Conservation (phyloP, 176 grass and related monocot species). For the Paspalum vaginatum region DNA sequence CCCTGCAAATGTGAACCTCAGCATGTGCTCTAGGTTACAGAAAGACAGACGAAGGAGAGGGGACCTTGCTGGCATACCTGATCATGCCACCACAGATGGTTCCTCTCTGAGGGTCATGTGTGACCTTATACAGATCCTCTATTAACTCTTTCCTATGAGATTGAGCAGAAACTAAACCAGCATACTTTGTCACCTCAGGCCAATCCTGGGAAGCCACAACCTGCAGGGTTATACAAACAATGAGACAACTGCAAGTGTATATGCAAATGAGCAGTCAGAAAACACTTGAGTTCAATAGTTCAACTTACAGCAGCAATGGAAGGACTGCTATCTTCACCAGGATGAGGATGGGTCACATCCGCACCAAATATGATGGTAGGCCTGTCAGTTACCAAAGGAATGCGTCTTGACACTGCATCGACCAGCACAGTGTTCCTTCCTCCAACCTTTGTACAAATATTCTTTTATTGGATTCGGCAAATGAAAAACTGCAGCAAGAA, state of each 20-base stretch:
- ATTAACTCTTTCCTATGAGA: slow-evolving; percentile 85
- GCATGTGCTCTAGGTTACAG: background rate
- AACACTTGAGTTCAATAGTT: slow-evolving; percentile 12
- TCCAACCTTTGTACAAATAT: slow-evolving; percentile 55
- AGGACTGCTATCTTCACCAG: slow-evolving; percentile 91
- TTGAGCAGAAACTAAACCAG: slow-evolving; percentile 90
- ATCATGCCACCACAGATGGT: slow-evolving; percentile 76
- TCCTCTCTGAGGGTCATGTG: slow-evolving; percentile 74
- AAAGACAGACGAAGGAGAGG: background rate
- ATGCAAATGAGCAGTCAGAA: background rate
- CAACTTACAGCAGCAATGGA: slow-evolving; percentile 84
- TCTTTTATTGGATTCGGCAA: background rate
- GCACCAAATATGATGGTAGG: slow-evolving; percentile 96
- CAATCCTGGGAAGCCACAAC: slow-evolving; percentile 97
- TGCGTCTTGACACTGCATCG: slow-evolving; percentile 75
- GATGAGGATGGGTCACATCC: slow-evolving; percentile 94
- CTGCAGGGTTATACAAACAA: slow-evolving; percentile 41
- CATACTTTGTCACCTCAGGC: slow-evolving; percentile 97
- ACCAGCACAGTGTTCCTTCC: slow-evolving; percentile 90
- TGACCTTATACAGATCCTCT: slow-evolving; percentile 83
- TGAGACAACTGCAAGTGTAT: background rate
- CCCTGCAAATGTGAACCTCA: slow-evolving; percentile 53
- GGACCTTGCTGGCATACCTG: slow-evolving; percentile 40
- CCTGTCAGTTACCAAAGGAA: slow-evolving; percentile 84
- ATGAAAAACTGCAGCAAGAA: slow-evolving; percentile 8